Percentiles rank a stretch among this genome's conserved stretches.
Conservation (phyloP, 2,329 filamentous ascomycete species). For the Parafenestella ontariensis region DNA sequence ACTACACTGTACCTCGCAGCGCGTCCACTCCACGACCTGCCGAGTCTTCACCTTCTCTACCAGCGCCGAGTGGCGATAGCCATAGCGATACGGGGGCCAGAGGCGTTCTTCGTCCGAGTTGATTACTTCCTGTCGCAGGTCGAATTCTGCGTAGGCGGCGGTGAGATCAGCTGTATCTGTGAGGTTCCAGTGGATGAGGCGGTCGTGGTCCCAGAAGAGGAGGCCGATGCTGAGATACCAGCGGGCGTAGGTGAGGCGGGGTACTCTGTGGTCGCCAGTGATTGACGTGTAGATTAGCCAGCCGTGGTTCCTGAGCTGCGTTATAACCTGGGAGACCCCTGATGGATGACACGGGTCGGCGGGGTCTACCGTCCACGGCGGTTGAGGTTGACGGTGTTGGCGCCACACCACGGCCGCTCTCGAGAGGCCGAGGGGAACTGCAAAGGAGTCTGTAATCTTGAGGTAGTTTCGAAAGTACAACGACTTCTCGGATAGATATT, state of each 20-base stretch:
- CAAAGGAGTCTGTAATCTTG: neutral
- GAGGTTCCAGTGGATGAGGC: neutral
- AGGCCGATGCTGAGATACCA: slow-evolving; percentile 10
- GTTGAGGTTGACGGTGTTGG: neutral
- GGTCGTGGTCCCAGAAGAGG: slow-evolving; percentile 18
- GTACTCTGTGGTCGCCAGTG: neutral
- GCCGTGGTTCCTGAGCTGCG: neutral
- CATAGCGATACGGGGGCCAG: neutral
- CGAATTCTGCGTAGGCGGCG: neutral
- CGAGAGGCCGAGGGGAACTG: neutral
- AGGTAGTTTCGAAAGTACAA: neutral
- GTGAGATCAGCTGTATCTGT: neutral
- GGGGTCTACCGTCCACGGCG: too few relatives aligned
- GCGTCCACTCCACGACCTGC: slow-evolving; percentile 5
- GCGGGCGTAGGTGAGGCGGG: neutral
- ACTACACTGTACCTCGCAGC: neutral
- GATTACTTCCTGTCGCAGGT: neutral
- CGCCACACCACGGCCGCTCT: neutral
- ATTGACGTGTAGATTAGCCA: neutral
- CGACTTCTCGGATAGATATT: neutral
- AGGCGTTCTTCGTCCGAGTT: neutral
- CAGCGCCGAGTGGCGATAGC: neutral
- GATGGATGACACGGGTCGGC: neutral
- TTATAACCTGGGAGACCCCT: neutral
- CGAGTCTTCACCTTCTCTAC: neutral